Evolutionary conservation across 495 filamentous ascomycete species (phyloP), one percentile per base, ranked within the genome.

Genomic region (Achaetomiella virescens): DNA sequence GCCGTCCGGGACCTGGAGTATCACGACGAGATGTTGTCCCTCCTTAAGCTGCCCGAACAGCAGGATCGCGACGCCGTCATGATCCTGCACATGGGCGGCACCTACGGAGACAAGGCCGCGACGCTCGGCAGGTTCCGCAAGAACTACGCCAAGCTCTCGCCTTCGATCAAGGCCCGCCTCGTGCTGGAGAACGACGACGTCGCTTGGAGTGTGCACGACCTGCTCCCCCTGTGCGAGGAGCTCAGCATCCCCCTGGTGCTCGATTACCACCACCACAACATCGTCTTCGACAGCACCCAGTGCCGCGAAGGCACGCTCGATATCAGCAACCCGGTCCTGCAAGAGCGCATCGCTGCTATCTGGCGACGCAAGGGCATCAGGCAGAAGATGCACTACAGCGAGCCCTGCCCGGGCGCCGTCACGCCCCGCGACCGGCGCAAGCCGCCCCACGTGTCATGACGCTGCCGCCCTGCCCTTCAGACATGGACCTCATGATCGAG

Each of bases 401-500:
- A 97, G 65, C 87, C 85, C 1, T 83, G 79, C 27, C 73, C 86
- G 0, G 74, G 81, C 3, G 89, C 91, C 5, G 81, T 95, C 58
- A 96, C 90, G 0, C 78, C 76, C 0, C 71, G 83, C 5, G 85
- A 93, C 60, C 76, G 91, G 15, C 76, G 91, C 35, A 96, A 95
- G 68, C 92, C 64, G 87, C 82, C 43, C 83, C 88, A 0, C 78
- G 91, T 7, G 89, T 93, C 3, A 69, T 73, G 31, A 88, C 82
- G 0, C 69, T 98, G 15, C 92, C 92, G 12, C 92, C 92, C 0
- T 96, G 91, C 61, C 73, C 83, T 2, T 73, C 81, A 6, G 82
- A 83, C 7, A 92, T 95, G 86, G 93, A 96, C 66, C 75, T 97
- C 12, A 98, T 97, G 93, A 96, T 97, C 55, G 93, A 98, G 73